Conservation (phyloP, 169 alveolate genomes). For the Eimeria praecox region DNA sequence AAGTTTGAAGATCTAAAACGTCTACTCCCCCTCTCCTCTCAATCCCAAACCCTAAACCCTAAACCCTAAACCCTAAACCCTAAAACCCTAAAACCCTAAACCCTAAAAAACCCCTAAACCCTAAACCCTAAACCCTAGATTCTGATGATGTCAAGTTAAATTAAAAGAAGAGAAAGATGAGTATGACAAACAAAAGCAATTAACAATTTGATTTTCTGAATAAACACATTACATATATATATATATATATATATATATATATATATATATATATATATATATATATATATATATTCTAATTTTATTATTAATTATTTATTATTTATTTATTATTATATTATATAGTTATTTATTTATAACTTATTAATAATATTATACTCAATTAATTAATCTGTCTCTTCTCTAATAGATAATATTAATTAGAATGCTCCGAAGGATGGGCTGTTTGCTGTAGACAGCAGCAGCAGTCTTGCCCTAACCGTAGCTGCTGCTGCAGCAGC, state of each 20-base stretch:
- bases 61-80: no score
- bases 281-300: no score
- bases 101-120: not conserved
- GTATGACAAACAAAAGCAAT: not conserved
- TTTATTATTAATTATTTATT: no score
- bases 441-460: not conserved
- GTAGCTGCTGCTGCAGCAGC: slow-evolving; percentile 64
- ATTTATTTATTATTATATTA: no score
- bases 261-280: no score
- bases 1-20: no score
- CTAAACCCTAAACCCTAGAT: slow-evolving; percentile 8
- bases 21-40: no score
- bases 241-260: no score
- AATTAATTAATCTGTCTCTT: no score
- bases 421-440: not conserved
- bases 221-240: not conserved
- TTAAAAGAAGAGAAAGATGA: not conserved
- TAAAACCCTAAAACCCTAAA: not conserved
- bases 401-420: not conserved
- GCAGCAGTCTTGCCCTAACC: slow-evolving; percentile 22
- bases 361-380: no score
- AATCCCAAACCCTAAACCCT: not conserved
- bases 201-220: not conserved
- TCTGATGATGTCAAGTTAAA: not conserved
- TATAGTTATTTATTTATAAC: no score